Percentiles rank a stretch among this genome's conserved stretches.
Conservation (phyloP, 2,329 filamentous ascomycete species). For the Dactylellina sp. region DNA sequence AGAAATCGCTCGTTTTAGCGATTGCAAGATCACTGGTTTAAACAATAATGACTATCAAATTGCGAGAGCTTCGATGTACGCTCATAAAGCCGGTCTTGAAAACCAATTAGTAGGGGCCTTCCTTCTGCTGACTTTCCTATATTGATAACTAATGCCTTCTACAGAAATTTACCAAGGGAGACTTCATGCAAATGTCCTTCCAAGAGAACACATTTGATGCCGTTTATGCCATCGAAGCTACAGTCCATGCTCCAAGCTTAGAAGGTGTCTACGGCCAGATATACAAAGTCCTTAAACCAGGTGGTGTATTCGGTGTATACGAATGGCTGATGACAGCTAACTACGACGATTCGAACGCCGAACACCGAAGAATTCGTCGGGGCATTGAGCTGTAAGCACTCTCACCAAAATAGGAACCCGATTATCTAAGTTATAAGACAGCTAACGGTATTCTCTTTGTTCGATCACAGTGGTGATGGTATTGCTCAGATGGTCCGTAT, state of each 20-base stretch:
- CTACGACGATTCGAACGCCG: constrained; percentile 88
- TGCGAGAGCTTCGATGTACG: constrained; percentile 87
- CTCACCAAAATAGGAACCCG: too few species aligned
- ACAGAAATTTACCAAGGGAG: constrained; percentile 84
- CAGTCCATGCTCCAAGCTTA: constrained; percentile 89
- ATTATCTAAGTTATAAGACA: too few species aligned
- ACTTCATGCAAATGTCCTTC: constrained; percentile 99
- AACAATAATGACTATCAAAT: constrained; percentile 99
- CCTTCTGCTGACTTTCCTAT: background rate
- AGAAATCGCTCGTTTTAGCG: constrained; percentile 96
- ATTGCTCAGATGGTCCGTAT: constrained; percentile 98
- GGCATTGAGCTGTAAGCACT: constrained; percentile 81
- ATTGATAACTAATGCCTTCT: constrained; percentile 7
- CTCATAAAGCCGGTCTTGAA: constrained; percentile 80
- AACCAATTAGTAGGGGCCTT: constrained; percentile 71
- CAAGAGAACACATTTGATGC: constrained; percentile 91
- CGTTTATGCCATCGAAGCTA: constrained; percentile 97
- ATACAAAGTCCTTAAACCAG: constrained; percentile 93
- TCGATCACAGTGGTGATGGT: constrained; percentile 74
- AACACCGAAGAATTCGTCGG: constrained; percentile 89
- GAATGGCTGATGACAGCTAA: constrained; percentile 99
- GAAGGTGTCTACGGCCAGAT: constrained; percentile 95
- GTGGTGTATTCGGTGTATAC: constrained; percentile 95
- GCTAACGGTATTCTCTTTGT: background rate
- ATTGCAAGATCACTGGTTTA: constrained; percentile 85